Base-by-base conservation (phyloP, 139 green algal genomes). In the Deuterostichococcus epilithicus region DNA sequence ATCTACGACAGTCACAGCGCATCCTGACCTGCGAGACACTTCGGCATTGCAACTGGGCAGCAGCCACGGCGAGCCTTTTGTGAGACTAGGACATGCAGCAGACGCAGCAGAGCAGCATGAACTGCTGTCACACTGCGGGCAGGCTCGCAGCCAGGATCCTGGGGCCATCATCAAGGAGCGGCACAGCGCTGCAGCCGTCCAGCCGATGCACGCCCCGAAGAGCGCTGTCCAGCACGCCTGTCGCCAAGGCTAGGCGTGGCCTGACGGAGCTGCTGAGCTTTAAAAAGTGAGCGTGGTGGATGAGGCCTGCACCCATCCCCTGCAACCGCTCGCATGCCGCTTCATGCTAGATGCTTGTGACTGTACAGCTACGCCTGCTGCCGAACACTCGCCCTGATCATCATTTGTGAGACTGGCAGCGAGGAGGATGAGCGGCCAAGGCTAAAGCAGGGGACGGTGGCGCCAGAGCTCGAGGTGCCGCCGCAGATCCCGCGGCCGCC, bases 401-500 rank as follows among this genome's bases (percentile, higher is more conserved):
- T 26, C 22, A 33, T 10, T 38, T 52, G 60, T 45, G 13, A 6
- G 28, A 5, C 22, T 42, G 10, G 74, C 68, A 60, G 72, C 37
- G 76, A 58, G 33, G 32, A 47, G 1, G 69, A 70, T 1, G 66
- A 63, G 8, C 70, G 66, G 28, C 65, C 71, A 28, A 72, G 35
- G 26, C 74, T 93, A 44, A 82, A 76, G 47, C 82, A 76, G 26
- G 82, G 83, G 47, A 82, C 70, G 37, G 81, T 94, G 1, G 84
- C 82, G 0, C 87, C 86, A 22, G 35, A 1, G 33, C 81, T 89
- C 25, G 63, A 72, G 5, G 92, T 97, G 5, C 93, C 93, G 1
- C 58, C 70, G 5, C 69, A 90, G 76, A 97, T 97, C 39, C 47
- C 35, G 10, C 76, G 81, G 73, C 93, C 93, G 18, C 86, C 91